Evolutionary conservation across 2,329 filamentous ascomycete genomes (phyloP).

Genomic region (Pseudomassariella vexata): DNA sequence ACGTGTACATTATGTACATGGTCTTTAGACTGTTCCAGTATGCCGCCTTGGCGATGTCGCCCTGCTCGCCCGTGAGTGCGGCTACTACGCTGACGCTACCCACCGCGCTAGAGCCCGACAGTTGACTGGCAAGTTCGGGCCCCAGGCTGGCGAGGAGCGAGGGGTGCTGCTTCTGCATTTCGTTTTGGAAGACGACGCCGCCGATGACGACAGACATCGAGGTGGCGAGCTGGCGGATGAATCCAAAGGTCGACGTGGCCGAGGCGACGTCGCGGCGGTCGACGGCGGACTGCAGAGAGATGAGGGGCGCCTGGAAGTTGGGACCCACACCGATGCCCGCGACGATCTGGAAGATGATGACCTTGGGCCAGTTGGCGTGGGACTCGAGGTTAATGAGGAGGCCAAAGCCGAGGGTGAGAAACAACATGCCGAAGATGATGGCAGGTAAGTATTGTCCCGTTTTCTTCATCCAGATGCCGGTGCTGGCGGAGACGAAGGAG

Average conservation of each 20-base stretch:
- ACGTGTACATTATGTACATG: slow-evolving; percentile 55
- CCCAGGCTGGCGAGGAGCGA: slow-evolving; percentile 45
- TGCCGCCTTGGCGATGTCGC: slow-evolving; percentile 27
- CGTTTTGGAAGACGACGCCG: slow-evolving; percentile 74
- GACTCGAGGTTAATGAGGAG: slow-evolving; percentile 57
- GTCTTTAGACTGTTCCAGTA: slow-evolving; percentile 44
- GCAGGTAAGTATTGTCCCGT: slow-evolving; percentile 60
- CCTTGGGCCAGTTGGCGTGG: slow-evolving; percentile 46
- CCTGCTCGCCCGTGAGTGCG: slow-evolving; percentile 33
- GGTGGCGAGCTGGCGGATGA: slow-evolving; percentile 63
- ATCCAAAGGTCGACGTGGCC: slow-evolving; percentile 61
- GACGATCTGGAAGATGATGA: slow-evolving; percentile 57
- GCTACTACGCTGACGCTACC: slow-evolving; percentile 46
- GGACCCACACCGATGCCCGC: slow-evolving; percentile 61
- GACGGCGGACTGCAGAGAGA: slow-evolving; percentile 61
- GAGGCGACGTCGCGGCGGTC: slow-evolving; percentile 60
- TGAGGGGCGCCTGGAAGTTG: slow-evolving; percentile 64
- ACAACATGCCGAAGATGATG: slow-evolving; percentile 52
- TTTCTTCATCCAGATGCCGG: slow-evolving; percentile 53
- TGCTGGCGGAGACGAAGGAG: slow-evolving; percentile 54
- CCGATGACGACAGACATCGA: slow-evolving; percentile 66
- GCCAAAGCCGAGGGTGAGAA: slow-evolving; percentile 61
- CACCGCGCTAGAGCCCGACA: slow-evolving; percentile 45
- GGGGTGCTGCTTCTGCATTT: slow-evolving; percentile 53
- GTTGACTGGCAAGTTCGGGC: slow-evolving; percentile 32